Evolutionary conservation across 345 rosid species (phyloP), one percentile per base, ranked within the genome.

Genomic region (Rhodamnia rubescens): DNA sequence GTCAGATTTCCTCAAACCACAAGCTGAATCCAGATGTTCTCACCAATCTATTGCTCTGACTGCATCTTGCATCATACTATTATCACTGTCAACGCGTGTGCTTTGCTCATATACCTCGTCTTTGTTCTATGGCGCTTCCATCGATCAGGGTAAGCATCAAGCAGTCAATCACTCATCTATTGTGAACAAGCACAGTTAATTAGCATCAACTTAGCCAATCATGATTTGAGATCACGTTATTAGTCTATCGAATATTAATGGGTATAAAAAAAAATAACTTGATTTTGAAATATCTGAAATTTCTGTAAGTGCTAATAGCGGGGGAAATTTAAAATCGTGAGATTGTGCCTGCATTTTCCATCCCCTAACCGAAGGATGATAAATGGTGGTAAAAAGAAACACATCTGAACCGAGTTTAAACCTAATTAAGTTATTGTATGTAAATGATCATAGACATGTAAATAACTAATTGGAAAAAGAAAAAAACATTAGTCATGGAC

Each of bases 11-110:
- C 40, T 86, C 91, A 22, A 86, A 92, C 85, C 90, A 88, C 87
- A 91, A 92, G 84, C 90, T 95, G 83, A 90, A 90, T 80, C 92
- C 90, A 83, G 89, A 92, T 84, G 87, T 91, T 88, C 88, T 95
- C 54, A 90, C 87, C 21, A 89, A 90, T 26, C 92, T 92, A 40
- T 90, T 91, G 82, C n/a, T 64, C 86, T 91, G 86, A 83, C 85
- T 36, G 78, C 78, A 36, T 69, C 78, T 36, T 69, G 78, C 78
- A 32, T 36, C 78, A 20, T 36, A 36, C 47, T 69, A 26, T 36
- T 20, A 4, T 69, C 14, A 64, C 83, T 26, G 6, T 44, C 51
- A 51, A 50, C 44, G 22, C 44, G 6, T 82, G 54, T 51, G 24
- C 40, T 53, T 82, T 20, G 12, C 26, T 82, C 55, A 82, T 20